Percentiles rank a stretch among this genome's conserved stretches.
These are phyloP conservation scores for Talaromyces atroroseus DNA, from an alignment of 2,329 filamentous ascomycete species.

Conservation along the genomic window DNA sequence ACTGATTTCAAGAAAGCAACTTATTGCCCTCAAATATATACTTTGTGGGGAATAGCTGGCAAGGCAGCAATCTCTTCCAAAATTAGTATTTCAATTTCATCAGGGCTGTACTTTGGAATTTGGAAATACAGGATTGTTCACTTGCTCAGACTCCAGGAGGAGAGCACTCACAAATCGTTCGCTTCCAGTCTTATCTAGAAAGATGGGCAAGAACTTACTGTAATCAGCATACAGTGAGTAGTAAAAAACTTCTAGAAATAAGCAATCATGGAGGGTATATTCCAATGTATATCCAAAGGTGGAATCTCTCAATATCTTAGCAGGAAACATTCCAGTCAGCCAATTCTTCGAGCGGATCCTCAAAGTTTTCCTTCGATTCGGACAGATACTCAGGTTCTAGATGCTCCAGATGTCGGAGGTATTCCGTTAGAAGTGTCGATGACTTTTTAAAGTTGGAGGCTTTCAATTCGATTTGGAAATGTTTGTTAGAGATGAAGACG, in stretches of 20 bases:
- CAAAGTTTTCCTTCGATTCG: constrained; percentile 8
- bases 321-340: constrained; percentile 14
- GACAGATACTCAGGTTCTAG: constrained; percentile 15
- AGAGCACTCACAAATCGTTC: neutral
- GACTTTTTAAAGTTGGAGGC: constrained; percentile 13
- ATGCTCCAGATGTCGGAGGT: constrained; percentile 14
- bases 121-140: constrained; percentile 16
- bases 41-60: constrained; percentile 15
- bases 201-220: neutral
- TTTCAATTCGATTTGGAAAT: constrained; percentile 15
- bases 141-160: neutral
- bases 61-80: constrained; percentile 11
- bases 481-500: constrained; percentile 15
- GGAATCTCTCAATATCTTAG: constrained; percentile 12
- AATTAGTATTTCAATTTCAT: constrained; percentile 14
- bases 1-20: constrained; percentile 18
- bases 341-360: constrained; percentile 16
- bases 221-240: neutral
- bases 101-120: constrained; percentile 15
- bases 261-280: constrained; percentile 15
- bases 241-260: constrained; percentile 16
- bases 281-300: constrained; percentile 10
- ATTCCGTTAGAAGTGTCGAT: constrained; percentile 13
- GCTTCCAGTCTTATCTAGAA: neutral
- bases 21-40: constrained; percentile 14